Evolutionary conservation across 2,329 filamentous ascomycete genomes (phyloP).

Genomic region (Knoxdaviesia proteae): DNA sequence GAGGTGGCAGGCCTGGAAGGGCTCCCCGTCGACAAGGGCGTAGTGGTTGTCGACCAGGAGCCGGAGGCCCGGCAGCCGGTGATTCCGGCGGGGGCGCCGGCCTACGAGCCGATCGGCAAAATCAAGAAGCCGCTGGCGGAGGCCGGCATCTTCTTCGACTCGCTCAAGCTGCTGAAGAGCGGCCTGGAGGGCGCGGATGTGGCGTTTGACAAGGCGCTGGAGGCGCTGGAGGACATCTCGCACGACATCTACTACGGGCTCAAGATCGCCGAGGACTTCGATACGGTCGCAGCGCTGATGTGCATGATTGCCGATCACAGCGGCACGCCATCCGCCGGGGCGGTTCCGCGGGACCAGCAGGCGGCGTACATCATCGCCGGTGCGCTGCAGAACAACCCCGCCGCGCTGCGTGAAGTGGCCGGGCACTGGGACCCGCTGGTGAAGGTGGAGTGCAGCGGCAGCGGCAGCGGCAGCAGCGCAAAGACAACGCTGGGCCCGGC

Average conservation of each 20-base stretch:
- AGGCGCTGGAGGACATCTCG: conserved; percentile 38
- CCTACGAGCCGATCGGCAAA: conserved; percentile 20
- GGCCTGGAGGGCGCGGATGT: conserved; percentile 12
- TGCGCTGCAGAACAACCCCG: conserved; percentile 43
- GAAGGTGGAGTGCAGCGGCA: background rate
- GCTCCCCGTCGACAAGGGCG: conserved; percentile 28
- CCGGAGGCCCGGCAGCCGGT: conserved; percentile 12
- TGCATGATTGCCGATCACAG: conserved; percentile 25
- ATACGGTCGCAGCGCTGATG: conserved; percentile 31
- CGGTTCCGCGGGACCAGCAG: conserved; percentile 22
- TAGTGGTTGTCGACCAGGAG: conserved; percentile 33
- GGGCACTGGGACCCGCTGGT: conserved; percentile 19
- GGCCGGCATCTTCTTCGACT: conserved; percentile 19
- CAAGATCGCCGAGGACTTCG: conserved; percentile 34
- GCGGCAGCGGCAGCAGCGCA: no score
- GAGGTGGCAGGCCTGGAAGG: conserved; percentile 23
- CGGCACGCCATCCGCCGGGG: conserved; percentile 4
- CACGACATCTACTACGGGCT: conserved; percentile 52
- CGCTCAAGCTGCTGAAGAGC: conserved; percentile 27
- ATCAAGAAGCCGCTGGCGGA: conserved; percentile 4
- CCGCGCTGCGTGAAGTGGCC: conserved; percentile 31
- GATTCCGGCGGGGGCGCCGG: conserved; percentile 28
- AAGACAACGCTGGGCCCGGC: background rate
- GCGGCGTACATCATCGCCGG: conserved; percentile 37
- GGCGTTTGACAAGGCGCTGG: conserved; percentile 27